Conservation (phyloP, 1,284 basidiomycete species). For the Cryptococcus neoformans region DNA sequence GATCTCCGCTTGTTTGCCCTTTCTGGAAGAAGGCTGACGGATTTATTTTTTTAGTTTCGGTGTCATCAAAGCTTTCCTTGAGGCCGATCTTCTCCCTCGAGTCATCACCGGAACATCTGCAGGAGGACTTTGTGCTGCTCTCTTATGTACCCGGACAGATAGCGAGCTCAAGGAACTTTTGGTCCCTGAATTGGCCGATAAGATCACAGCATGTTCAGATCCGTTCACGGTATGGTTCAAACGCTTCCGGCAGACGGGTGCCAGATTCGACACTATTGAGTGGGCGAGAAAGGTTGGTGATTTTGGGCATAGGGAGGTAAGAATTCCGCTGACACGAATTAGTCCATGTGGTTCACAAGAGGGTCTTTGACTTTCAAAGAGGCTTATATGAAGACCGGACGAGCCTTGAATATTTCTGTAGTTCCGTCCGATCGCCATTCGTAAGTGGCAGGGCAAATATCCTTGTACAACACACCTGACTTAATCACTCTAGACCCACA, state of each 20-base stretch:
- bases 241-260: conserved; percentile 82
- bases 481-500: conserved; percentile 62
- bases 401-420: conserved; percentile 88
- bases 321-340: conserved; percentile 3
- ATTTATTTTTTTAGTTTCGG: conserved; percentile 56
- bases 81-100: conserved; percentile 79
- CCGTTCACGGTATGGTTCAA: conserved; percentile 70
- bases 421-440: conserved; percentile 92
- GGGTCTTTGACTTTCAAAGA: conserved; percentile 96
- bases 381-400: conserved; percentile 88
- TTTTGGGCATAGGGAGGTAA: too few species aligned
- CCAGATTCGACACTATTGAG: conserved; percentile 82
- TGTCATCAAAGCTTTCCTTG: conserved; percentile 86
- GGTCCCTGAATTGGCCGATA: conserved; percentile 76
- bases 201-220: conserved; percentile 90
- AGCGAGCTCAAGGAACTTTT: conserved; percentile 77
- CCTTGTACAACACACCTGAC: too few species aligned
- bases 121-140: conserved; percentile 77
- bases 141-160: conserved; percentile 84
- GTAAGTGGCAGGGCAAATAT: conserved; percentile 51
- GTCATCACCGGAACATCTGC: conserved; percentile 89
- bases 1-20: too few species aligned
- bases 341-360: conserved; percentile 80
- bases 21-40: too few species aligned
- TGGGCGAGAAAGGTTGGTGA: conserved; percentile 82